Evolutionary conservation across 306 rosid genomes (phyloP), one percentile per base, ranked within the genome.

Genomic region (Medicago lupulina): DNA sequence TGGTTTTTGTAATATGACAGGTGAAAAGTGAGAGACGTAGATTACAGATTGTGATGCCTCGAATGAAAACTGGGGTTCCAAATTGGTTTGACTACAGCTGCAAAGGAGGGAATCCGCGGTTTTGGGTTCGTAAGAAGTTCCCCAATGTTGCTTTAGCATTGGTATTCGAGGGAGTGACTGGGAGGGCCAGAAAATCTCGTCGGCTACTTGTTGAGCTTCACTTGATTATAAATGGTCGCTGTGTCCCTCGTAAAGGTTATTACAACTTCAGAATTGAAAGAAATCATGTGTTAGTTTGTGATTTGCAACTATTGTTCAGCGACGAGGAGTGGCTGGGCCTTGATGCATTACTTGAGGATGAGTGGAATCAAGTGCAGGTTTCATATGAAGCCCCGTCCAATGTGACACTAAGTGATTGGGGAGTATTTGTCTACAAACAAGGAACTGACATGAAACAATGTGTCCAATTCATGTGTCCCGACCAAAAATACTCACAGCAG

Each of bases 91-190:
- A 60, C 39, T 62, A 2, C 2, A 5, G 13, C 0, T 10, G n/a
- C 5, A 4, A 15, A 0, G 66, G 12, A 36, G 76, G 15, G 9
- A 49, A 10, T 13, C 53, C 70, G 1, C 6, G 3, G 3, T 70
- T 78, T 2, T 61, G 71, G 64, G 8, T 3, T 21, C 65, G 64
- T 21, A 11, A 13, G 4, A 49, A 49, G 65, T 61, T 78, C 6
- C 82, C 72, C 6, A 3, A 2, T 10, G 12, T 70, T 47, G 31
- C 71, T 36, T 1, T 78, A 4, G 76, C 82, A 1, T 38, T 78
- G 61, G 19, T 61, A 2, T 60, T 60, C 10, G 1, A 19, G 9
- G 16, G 23, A 6, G 39, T 1, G 6, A 67, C 0, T 0, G 18
- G 13, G 57, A 14, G 0, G 2, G 0, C 9, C 0, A 7, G 7